Evolutionary conservation across 345 rosid species (phyloP), one percentile per base, ranked within the genome.

Genomic region (Aquilaria yunnanensis): DNA sequence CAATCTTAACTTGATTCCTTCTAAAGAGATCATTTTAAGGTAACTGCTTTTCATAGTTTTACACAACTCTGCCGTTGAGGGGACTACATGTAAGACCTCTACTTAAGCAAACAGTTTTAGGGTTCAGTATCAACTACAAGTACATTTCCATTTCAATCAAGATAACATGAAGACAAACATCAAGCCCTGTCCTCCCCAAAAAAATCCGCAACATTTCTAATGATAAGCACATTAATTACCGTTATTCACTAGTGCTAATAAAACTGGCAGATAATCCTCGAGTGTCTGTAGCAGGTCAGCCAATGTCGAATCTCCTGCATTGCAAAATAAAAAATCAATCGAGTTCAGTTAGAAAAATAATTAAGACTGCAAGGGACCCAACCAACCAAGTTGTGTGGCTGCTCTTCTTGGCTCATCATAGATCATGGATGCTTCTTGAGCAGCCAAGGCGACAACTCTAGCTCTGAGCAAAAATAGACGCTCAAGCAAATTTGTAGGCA

Each of bases 201-300:
- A 23, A 23, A 23, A 23, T 23, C 23, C 23, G 23, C 23, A 23
- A 23, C 23, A 23, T 23, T 23, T 23, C 23, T 23, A 23, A 23
- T 23, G 23, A 23, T 23, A 23, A 23, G 23, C 23, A 23, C 23
- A 23, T 23, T 68, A 77, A 23, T 23, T 68, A 77, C 84, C 83
- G 51, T 86, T 81, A 74, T 78, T 69, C 68, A 81, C 86, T 32
- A 81, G 60, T 51, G 85, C 85, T 72, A 84, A 34, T 56, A 86
- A 77, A 47, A 84, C 78, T 52, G 93, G 84, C 74, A 86, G 66
- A 72, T 86, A 86, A 67, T 86, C 93, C 58, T 87, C 88, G 14
- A 84, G 86, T 67, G 84, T 87, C 75, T 78, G 87, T 58, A 72
- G 90, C 60, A 87, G 86, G 75, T 84, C 90, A 45, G 80, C 78